Percentiles rank a stretch among this genome's conserved stretches.
Evolutionary conservation across 2,329 filamentous ascomycete species (phyloP).

Genomic region (Cladosporium austrohemisphaericum): DNA sequence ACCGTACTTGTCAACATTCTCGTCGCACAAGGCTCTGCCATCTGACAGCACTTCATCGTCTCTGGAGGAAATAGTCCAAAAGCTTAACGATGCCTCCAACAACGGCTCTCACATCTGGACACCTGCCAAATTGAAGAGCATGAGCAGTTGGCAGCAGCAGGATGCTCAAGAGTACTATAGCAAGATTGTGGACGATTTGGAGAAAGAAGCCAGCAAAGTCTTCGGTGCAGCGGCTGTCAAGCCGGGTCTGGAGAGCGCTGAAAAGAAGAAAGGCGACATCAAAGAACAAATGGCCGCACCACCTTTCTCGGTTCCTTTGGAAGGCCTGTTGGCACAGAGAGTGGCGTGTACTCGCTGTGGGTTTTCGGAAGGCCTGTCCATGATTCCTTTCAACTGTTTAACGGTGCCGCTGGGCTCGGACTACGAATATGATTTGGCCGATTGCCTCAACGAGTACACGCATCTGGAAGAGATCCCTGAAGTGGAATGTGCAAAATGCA

Average conservation of each 20-base stretch:
- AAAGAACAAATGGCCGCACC: conserved; percentile 35
- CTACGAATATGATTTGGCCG: conserved; percentile 66
- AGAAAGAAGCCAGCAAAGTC: conserved; percentile 49
- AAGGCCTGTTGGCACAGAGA: conserved; percentile 81
- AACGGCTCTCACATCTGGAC: conserved; percentile 79
- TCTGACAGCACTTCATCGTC: conserved; percentile 34
- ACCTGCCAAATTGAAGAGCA: conserved; percentile 74
- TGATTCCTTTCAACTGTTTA: conserved; percentile 91
- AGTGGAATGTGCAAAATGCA: conserved; percentile 89
- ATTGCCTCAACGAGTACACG: conserved; percentile 81
- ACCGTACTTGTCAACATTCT: conserved; percentile 53
- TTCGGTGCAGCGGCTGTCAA: conserved; percentile 18
- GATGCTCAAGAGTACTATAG: conserved; percentile 98
- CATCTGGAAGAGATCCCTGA: conserved; percentile 80
- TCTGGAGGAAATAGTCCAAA: conserved; percentile 63
- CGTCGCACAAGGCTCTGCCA: not conserved
- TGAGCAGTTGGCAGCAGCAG: conserved; percentile 94
- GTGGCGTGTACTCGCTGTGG: conserved; percentile 84
- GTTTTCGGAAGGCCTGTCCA: conserved; percentile 78
- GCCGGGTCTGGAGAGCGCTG: conserved; percentile 26
- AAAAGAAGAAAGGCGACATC: conserved; percentile 18
- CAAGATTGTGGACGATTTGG: conserved; percentile 63
- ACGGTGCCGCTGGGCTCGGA: conserved; percentile 74
- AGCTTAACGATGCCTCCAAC: conserved; percentile 65
- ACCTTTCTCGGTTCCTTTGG: conserved; percentile 63